Conservation (phyloP, 108 stramenopile genomes). For the Skeletonema grethae region DNA sequence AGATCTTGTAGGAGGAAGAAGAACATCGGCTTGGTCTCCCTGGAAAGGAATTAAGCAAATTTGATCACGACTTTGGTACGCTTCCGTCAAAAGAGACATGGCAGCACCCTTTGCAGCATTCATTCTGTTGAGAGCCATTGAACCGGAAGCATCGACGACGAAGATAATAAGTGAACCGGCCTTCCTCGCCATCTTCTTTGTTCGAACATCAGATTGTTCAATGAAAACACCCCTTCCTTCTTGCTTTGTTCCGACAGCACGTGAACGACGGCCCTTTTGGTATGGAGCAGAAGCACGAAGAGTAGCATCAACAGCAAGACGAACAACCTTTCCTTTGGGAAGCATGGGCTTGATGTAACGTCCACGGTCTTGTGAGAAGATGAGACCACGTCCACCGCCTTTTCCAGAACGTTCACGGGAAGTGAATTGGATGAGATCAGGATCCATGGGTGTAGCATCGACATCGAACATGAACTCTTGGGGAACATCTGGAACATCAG, state of each 20-base stretch:
- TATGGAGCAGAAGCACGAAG: slow-evolving; percentile 94
- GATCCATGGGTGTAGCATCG: slow-evolving; percentile 94
- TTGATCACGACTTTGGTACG: slow-evolving; percentile 96
- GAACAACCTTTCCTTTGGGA: slow-evolving; percentile 93
- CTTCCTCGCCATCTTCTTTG: slow-evolving; percentile 96
- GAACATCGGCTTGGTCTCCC: slow-evolving; percentile 92
- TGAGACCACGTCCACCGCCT: slow-evolving; percentile 93
- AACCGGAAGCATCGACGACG: slow-evolving; percentile 94
- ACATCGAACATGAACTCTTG: slow-evolving; percentile 99
- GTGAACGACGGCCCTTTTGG: slow-evolving; percentile 83
- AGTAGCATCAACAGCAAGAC: slow-evolving; percentile 93
- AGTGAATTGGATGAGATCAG: slow-evolving; percentile 91
- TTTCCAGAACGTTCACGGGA: slow-evolving; percentile 83
- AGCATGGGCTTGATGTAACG: slow-evolving; percentile 97
- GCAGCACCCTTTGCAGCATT: slow-evolving; percentile 98
- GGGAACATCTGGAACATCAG: slow-evolving; percentile 87
- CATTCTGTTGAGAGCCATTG: slow-evolving; percentile 98
- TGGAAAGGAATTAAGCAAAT: slow-evolving; percentile 97
- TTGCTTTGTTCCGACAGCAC: slow-evolving; percentile 76
- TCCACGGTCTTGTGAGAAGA: slow-evolving; percentile 96
- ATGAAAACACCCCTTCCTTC: slow-evolving; percentile 89
- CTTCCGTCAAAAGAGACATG: slow-evolving; percentile 92
- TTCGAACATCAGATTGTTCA: slow-evolving; percentile 88
- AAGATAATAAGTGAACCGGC: slow-evolving; percentile 97
- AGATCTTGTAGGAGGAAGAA: slow-evolving; percentile 94